A percentile compares a stretch with the other conserved stretches of the same genome.
Conservation (phyloP, 2,329 filamentous ascomycete species). For the Trichoderma guizhouense region DNA sequence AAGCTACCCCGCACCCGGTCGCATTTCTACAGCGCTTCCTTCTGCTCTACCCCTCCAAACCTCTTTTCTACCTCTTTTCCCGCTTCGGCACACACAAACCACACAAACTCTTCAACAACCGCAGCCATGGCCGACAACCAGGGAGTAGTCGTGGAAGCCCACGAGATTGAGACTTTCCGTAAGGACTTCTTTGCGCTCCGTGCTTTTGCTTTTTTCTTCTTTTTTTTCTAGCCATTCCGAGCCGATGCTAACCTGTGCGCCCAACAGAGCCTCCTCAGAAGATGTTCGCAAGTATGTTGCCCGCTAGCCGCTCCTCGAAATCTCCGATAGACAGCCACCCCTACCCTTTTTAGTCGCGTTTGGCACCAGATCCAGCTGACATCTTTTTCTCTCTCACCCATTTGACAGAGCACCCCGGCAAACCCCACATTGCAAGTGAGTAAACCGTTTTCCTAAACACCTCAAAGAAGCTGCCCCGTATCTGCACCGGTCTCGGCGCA, state of each 20-base stretch:
- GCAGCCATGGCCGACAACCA: conserved; percentile 44
- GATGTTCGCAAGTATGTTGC: conserved; percentile 63
- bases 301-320: conserved; percentile 1
- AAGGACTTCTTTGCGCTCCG: conserved; percentile 32
- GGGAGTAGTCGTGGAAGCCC: conserved; percentile 67
- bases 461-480: conserved; percentile 5
- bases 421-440: conserved; percentile 64
- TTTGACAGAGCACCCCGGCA: conserved; percentile 61
- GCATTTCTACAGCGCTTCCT: conserved; percentile 2
- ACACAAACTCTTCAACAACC: not conserved
- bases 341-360: not conserved
- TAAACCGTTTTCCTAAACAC: conserved; percentile 21
- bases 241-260: not conserved
- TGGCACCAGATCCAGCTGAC: conserved; percentile 12
- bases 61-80: not conserved
- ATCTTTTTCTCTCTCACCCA: conserved; percentile 19
- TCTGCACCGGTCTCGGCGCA: conserved; percentile 17
- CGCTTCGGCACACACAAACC: not conserved
- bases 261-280: conserved; percentile 58
- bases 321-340: conserved; percentile 2
- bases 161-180: conserved; percentile 72
- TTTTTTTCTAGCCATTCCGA: not conserved
- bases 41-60: conserved; percentile 10
- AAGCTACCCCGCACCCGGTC: conserved; percentile 18
- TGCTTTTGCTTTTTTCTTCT: not conserved